A percentile compares a stretch with the other conserved stretches of the same genome.
Conservation (phyloP, 768 basidiomycete species). For the Boletus tylopilopsis region DNA sequence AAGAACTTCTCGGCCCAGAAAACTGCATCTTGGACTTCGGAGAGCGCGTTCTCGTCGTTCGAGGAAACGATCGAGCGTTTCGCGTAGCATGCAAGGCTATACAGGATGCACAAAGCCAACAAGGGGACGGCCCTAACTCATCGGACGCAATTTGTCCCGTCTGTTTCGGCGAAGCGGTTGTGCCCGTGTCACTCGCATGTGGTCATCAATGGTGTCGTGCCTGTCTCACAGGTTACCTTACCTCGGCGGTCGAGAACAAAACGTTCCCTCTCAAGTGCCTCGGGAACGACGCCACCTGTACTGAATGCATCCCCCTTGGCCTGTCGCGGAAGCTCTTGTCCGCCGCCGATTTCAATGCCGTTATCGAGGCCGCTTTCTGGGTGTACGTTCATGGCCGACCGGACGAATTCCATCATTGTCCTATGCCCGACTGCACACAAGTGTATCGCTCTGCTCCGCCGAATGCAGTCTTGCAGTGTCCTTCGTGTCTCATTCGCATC, state of each 20-base stretch:
- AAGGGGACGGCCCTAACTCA: constrained; percentile 24
- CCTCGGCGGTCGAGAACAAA: constrained; percentile 51
- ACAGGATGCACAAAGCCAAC: constrained; percentile 33
- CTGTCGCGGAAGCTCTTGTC: constrained; percentile 50
- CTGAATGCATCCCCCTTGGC: constrained; percentile 49
- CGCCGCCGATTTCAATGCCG: constrained; percentile 47
- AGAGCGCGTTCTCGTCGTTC: constrained; percentile 44
- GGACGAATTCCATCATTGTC: constrained; percentile 68
- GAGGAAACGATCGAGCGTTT: constrained; percentile 45
- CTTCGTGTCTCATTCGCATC: constrained; percentile 65
- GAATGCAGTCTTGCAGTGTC: constrained; percentile 59
- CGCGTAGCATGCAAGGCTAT: constrained; percentile 39
- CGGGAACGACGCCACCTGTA: constrained; percentile 59
- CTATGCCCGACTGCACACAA: constrained; percentile 74
- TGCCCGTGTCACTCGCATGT: constrained; percentile 54
- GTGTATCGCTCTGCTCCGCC: constrained; percentile 57
- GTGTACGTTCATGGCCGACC: constrained; percentile 56
- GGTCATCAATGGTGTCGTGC: constrained; percentile 66
- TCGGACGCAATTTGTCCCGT: constrained; percentile 53
- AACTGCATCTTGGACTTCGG: constrained; percentile 50
- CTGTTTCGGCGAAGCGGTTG: constrained; percentile 55
- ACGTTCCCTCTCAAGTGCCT: constrained; percentile 73
- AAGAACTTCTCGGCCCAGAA: constrained; percentile 49
- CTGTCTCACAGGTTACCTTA: constrained; percentile 59
- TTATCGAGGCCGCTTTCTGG: constrained; percentile 60